phyloP scores from a whole-genome alignment of 148 eudicot species.

The Camellia sinensis region DNA sequence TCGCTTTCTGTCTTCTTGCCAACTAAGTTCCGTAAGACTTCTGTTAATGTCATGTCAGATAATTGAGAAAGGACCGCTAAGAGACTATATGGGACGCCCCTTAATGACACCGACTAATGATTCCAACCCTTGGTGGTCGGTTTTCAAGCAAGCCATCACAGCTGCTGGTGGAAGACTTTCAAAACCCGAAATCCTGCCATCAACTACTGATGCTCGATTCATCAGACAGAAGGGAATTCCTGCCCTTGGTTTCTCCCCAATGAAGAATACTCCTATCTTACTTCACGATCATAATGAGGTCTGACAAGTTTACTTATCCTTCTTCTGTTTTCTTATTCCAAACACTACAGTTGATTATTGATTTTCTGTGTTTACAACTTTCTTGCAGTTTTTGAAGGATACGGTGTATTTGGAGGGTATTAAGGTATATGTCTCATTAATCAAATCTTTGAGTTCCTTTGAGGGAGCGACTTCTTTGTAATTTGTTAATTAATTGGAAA shows the following conservation, averaged over 20 bases:
- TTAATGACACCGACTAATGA: slow-evolving; percentile 65
- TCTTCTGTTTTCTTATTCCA: background rate
- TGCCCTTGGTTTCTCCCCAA: slow-evolving; percentile 87
- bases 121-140: slow-evolving; percentile 90
- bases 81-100: slow-evolving; percentile 72
- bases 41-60: slow-evolving; percentile 34
- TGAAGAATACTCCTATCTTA: slow-evolving; percentile 87
- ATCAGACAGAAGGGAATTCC: slow-evolving; percentile 78
- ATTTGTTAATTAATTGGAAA: background rate
- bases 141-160: slow-evolving; percentile 60
- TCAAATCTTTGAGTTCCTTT: slow-evolving; percentile 68
- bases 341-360: background rate
- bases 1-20: slow-evolving; percentile 1
- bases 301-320: background rate
- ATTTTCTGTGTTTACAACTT: background rate
- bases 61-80: slow-evolving; percentile 52
- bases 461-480: slow-evolving; percentile 26
- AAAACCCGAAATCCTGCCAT: slow-evolving; percentile 78
- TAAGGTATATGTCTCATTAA: slow-evolving; percentile 67
- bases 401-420: slow-evolving; percentile 70
- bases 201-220: slow-evolving; percentile 75
- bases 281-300: slow-evolving; percentile 98
- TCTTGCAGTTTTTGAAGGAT: slow-evolving; percentile 58
- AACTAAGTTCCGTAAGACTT: background rate
- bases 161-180: slow-evolving; percentile 74